Base-by-base conservation (phyloP, 2,329 filamentous ascomycete genomes). In the Phoma sp. region DNA sequence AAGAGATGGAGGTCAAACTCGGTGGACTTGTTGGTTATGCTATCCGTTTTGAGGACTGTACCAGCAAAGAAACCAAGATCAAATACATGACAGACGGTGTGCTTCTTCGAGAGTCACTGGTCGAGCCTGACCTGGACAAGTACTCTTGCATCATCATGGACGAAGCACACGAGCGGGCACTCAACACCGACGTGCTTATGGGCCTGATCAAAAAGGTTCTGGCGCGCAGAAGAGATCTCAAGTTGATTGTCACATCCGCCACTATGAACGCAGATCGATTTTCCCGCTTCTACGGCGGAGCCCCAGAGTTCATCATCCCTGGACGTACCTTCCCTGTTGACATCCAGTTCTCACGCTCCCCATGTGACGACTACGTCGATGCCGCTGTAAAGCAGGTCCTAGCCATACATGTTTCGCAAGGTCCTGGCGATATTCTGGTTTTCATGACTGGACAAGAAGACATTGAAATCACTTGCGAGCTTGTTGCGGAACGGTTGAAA, bases 81-180 rank as follows among this genome's bases (percentile, higher is more conserved):
- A 99, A 99, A 77, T 99, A 99, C 75, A 97, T 99, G 93, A 99
- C 95, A 0, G 96, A 99, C 69, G 95, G 95, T 79, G 91, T 99
- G 22, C 79, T 99, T 39, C 83, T 99, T 29, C 86, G 95, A 78
- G 96, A 99, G 70, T 97, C 92, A 5, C 82, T 99, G 9, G 93
- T 92, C 55, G 93, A 98, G 74, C 86, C 89, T 6, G 93, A 99
- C 72, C 81, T 99, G 40, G 95, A 98, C 74, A 90, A 91, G 61
- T 99, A 99, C 73, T 96, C 93, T 11, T 97, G 93, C 72, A 92
- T 99, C 67, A 99, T 99, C 75, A 99, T 99, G 95, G 95, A 99
- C 71, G 95, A 99, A 79, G 96, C 95, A 4, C 95, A 99, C 82
- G 95, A 99, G 76, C 86, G 95, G 73, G 93, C 95, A 1, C 78